phyloP scores from a whole-genome alignment of 305 asterid species.

The Fraxinus angustifolia region DNA sequence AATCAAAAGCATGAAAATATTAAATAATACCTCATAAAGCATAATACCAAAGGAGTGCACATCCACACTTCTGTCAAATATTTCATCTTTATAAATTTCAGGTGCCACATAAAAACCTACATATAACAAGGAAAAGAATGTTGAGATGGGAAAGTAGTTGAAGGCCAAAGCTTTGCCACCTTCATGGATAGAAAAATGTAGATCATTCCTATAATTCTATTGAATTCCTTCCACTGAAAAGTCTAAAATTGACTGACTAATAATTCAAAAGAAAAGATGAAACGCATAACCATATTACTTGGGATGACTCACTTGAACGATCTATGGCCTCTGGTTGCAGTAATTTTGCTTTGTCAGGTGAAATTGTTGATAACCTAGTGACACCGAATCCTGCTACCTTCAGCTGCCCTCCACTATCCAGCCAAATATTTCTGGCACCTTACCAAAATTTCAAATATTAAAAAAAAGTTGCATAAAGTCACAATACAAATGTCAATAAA shows the following conservation, averaged over 20 bases:
- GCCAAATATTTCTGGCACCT: constrained; percentile 99
- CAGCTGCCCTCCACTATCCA: constrained; percentile 97
- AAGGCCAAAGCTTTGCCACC: neutral
- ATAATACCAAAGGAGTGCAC: constrained; percentile 80
- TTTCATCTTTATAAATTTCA: constrained; percentile 63
- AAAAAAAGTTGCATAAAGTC: constrained; percentile 29
- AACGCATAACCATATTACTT: neutral
- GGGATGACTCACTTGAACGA: constrained; percentile 61
- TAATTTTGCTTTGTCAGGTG: constrained; percentile 78
- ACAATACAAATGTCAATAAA: constrained; percentile 6
- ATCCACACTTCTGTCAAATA: constrained; percentile 83
- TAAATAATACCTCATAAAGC: constrained; percentile 75
- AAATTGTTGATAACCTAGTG: constrained; percentile 48
- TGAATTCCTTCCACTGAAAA: neutral
- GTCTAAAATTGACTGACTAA: neutral
- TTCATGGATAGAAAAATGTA: neutral
- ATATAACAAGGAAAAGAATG: constrained; percentile 11
- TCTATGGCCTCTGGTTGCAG: constrained; percentile 67
- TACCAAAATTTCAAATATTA: constrained; percentile 70
- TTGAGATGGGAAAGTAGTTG: neutral
- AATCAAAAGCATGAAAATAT: constrained; percentile 4
- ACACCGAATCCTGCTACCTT: constrained; percentile 95
- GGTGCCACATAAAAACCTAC: constrained; percentile 82
- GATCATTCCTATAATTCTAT: neutral
- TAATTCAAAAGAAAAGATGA: constrained; percentile 8